A percentile compares a stretch with the other conserved stretches of the same genome.
phyloP scores from a whole-genome alignment of 2,329 filamentous ascomycete genomes.

The Lecanicillium sp. region DNA sequence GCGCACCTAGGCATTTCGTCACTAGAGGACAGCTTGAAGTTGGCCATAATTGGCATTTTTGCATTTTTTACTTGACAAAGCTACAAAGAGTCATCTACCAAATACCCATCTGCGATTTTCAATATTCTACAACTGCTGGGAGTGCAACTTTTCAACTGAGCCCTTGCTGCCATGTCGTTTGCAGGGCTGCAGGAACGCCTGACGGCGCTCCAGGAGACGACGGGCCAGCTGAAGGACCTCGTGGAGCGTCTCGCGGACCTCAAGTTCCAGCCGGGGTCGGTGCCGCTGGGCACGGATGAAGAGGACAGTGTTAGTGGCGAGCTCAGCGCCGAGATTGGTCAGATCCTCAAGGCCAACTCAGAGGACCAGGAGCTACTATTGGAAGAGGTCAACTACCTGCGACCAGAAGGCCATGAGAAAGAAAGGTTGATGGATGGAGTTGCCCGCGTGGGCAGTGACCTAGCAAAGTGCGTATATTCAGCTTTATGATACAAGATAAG shows the following conservation, averaged over 20 bases:
- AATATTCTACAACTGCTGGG: background rate
- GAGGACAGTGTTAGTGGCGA: slow-evolving; percentile 58
- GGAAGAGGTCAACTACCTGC: slow-evolving; percentile 71
- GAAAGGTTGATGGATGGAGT: slow-evolving; percentile 61
- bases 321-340: slow-evolving; percentile 73
- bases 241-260: slow-evolving; percentile 54
- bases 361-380: slow-evolving; percentile 76
- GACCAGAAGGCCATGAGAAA: slow-evolving; percentile 50
- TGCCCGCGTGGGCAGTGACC: slow-evolving; percentile 60
- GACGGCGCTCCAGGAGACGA: slow-evolving; percentile 54
- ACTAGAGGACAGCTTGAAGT: slow-evolving; percentile 7
- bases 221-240: slow-evolving; percentile 50
- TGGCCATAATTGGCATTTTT: background rate
- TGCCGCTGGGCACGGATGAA: slow-evolving; percentile 43
- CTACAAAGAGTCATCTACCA: too few species aligned
- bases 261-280: slow-evolving; percentile 52
- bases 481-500: background rate
- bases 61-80: too few species aligned
- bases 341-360: slow-evolving; percentile 68
- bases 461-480: slow-evolving; percentile 53
- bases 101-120: too few species aligned
- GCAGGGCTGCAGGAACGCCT: slow-evolving; percentile 58
- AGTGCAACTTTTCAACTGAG: background rate
- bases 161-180: slow-evolving; percentile 42
- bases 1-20: slow-evolving; percentile 6